Conservation (phyloP, 2,329 filamentous ascomycete species). For the Fusarium continuum region DNA sequence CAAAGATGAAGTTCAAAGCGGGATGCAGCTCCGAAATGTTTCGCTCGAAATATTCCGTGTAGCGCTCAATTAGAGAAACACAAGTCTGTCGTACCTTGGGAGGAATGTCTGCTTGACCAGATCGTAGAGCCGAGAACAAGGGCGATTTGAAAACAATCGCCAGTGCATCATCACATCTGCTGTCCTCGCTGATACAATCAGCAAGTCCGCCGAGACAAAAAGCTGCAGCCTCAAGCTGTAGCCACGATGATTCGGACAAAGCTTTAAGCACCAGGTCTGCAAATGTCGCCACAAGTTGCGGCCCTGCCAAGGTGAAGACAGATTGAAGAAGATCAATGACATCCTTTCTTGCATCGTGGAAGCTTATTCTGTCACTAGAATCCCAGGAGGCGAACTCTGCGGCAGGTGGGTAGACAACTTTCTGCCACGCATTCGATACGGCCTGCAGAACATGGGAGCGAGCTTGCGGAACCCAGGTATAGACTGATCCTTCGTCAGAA, state of each 20-base stretch:
- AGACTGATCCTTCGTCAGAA: slow-evolving; percentile 57
- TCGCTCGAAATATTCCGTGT: slow-evolving; percentile 79
- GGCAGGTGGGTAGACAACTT: slow-evolving; percentile 72
- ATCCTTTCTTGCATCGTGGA: slow-evolving; percentile 78
- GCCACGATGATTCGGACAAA: slow-evolving; percentile 61
- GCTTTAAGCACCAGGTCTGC: slow-evolving; percentile 63
- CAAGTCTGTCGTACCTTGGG: slow-evolving; percentile 72
- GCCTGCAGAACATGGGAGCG: slow-evolving; percentile 69
- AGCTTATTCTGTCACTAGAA: slow-evolving; percentile 71
- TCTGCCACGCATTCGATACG: slow-evolving; percentile 72
- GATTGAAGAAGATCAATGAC: slow-evolving; percentile 81
- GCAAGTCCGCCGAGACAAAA: slow-evolving; percentile 73
- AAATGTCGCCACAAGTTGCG: slow-evolving; percentile 65
- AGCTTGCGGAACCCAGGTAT: slow-evolving; percentile 67
- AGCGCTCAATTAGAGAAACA: slow-evolving; percentile 75
- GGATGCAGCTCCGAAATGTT: slow-evolving; percentile 73
- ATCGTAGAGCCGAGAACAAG: slow-evolving; percentile 64
- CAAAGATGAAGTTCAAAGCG: slow-evolving; percentile 79
- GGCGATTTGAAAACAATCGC: slow-evolving; percentile 68
- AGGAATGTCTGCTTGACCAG: slow-evolving; percentile 63
- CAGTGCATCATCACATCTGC: slow-evolving; percentile 67
- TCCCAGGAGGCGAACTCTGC: slow-evolving; percentile 73
- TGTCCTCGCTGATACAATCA: slow-evolving; percentile 69
- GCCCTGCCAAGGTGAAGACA: slow-evolving; percentile 69
- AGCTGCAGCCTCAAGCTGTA: slow-evolving; percentile 67